Conservation (phyloP, 2,329 filamentous ascomycete species). For the Emericellopsis cladophorae region DNA sequence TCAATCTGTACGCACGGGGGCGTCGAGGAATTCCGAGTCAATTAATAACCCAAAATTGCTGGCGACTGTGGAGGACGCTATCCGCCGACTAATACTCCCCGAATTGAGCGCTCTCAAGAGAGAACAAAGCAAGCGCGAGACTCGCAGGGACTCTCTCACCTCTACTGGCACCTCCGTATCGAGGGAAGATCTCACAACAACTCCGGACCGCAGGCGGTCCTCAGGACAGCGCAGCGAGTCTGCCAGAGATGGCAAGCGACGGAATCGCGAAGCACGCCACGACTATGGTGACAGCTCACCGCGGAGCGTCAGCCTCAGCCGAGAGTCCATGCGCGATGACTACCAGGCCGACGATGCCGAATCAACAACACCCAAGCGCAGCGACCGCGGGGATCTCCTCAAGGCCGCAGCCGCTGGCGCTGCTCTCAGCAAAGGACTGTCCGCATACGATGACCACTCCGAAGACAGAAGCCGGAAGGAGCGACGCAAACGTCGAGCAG, state of each 20-base stretch:
- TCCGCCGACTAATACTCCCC: slow-evolving; percentile 77
- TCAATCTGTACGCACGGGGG: slow-evolving; percentile 35
- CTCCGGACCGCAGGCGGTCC: slow-evolving; percentile 45
- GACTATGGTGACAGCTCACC: slow-evolving; percentile 37
- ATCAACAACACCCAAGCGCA: slow-evolving; percentile 29
- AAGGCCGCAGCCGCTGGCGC: slow-evolving; percentile 32
- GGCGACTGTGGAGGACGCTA: slow-evolving; percentile 87
- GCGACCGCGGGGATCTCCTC: slow-evolving; percentile 24
- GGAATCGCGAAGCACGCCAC: slow-evolving; percentile 41
- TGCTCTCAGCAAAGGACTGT: slow-evolving; percentile 20
- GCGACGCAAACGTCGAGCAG: slow-evolving; percentile 37
- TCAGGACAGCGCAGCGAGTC: slow-evolving; percentile 39
- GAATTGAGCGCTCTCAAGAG: slow-evolving; percentile 86
- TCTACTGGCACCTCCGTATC: slow-evolving; percentile 43
- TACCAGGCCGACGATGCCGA: slow-evolving; percentile 20
- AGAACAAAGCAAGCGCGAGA: slow-evolving; percentile 69
- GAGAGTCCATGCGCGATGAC: slow-evolving; percentile 29
- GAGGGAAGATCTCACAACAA: slow-evolving; percentile 38
- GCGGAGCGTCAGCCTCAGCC: slow-evolving; percentile 32
- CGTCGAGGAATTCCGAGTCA: slow-evolving; percentile 48
- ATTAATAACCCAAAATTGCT: slow-evolving; percentile 88
- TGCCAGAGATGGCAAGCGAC: slow-evolving; percentile 34
- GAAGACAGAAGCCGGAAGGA: slow-evolving; percentile 38
- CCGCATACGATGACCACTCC: slow-evolving; percentile 22
- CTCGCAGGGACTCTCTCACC: slow-evolving; percentile 51